Evolutionary conservation across 805 yeast species (phyloP).

Genomic region (Nakazawaea holstii): DNA sequence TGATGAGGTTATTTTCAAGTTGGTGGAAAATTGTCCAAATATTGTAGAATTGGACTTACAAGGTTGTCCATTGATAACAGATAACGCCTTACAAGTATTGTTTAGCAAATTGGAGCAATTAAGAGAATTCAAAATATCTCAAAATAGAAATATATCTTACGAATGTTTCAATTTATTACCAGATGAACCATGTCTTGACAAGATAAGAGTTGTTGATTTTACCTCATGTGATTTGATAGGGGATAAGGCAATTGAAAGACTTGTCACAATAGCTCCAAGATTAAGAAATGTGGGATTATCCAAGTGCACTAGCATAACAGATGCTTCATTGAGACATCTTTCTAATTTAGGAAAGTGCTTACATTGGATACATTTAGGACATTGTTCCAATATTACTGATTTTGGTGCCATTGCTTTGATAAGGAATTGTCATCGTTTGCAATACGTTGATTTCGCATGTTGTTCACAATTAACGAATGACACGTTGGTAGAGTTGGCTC

Average conservation of each 20-base stretch:
- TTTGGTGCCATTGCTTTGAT: constrained; percentile 74
- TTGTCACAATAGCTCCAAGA: constrained; percentile 76
- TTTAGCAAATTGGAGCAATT: constrained; percentile 63
- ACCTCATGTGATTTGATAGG: constrained; percentile 80
- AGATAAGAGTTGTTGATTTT: constrained; percentile 76
- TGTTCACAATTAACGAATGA: constrained; percentile 85
- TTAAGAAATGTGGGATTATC: constrained; percentile 84
- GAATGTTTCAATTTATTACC: constrained; percentile 53
- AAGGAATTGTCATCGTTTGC: constrained; percentile 75
- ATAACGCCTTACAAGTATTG: constrained; percentile 50
- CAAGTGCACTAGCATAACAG: constrained; percentile 84
- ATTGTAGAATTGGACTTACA: constrained; percentile 89
- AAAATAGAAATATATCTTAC: constrained; percentile 65
- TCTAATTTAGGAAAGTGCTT: constrained; percentile 71
- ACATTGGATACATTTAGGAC: constrained; percentile 91
- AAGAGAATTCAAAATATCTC: constrained; percentile 80
- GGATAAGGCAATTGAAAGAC: constrained; percentile 67
- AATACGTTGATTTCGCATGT: constrained; percentile 92
- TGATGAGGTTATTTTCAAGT: constrained; percentile 52
- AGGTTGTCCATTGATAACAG: constrained; percentile 69
- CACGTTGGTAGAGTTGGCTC: constrained; percentile 70
- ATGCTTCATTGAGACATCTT: constrained; percentile 66
- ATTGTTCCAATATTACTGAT: constrained; percentile 87
- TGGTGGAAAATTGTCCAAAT: constrained; percentile 69
- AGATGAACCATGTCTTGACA: constrained; percentile 44